Conservation (phyloP, 257 asterid genomes). For the Salvia splendens region DNA sequence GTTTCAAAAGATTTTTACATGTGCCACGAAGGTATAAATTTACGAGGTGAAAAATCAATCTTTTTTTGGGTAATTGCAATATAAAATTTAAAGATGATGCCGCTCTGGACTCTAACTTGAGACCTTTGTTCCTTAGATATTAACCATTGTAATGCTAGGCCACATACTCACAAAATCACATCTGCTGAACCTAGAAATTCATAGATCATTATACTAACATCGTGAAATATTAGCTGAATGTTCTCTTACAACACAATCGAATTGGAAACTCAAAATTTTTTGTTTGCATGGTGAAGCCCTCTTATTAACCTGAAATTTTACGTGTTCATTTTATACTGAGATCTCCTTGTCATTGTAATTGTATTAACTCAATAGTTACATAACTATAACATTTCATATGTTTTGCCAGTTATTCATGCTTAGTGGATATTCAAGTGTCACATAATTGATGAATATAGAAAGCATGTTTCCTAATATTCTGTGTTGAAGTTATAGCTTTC, state of each 20-base stretch:
- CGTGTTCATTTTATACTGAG: neutral
- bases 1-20: constrained; percentile 14
- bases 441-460: neutral
- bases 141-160: no score
- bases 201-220: neutral
- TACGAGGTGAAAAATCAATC: neutral
- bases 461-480: neutral
- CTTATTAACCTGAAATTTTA: neutral
- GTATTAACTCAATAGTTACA: neutral
- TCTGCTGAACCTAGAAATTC: constrained; percentile 9
- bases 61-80: no score
- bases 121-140: no score
- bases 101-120: no score
- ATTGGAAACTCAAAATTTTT: constrained; percentile 24
- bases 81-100: no score
- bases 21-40: constrained; percentile 23
- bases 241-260: constrained; percentile 6
- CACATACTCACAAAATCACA: neutral
- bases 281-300: constrained; percentile 10
- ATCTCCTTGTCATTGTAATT: neutral
- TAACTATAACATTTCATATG: neutral
- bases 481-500: constrained; percentile 17
- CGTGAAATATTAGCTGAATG: constrained; percentile 9
- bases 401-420: constrained; percentile 14
- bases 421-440: neutral